These are phyloP conservation scores for Bruguiera hainesii DNA, from an alignment of 441 rosid species.

Conservation along the genomic window DNA sequence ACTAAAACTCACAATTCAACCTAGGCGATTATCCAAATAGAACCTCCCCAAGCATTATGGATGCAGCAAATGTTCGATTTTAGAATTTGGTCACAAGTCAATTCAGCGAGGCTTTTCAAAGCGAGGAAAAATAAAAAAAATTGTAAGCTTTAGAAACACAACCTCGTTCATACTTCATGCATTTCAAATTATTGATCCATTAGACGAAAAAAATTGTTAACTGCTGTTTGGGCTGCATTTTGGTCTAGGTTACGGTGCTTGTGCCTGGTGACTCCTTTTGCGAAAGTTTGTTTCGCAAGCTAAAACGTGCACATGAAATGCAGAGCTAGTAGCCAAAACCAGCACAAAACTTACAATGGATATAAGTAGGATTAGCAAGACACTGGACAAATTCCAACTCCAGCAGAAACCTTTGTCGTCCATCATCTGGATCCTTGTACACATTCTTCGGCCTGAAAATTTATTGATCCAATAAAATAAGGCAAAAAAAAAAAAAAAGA, in stretches of 20 bases:
- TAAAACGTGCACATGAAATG: background rate
- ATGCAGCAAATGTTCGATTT: too few relatives aligned
- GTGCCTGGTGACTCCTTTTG: too few relatives aligned
- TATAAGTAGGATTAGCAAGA: slow-evolving; percentile 96
- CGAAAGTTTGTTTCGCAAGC: background rate
- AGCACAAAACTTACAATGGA: slow-evolving; percentile 58
- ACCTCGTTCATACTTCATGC: background rate
- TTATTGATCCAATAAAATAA: background rate
- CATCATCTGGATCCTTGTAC: slow-evolving; percentile 90
- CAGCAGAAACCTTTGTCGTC: slow-evolving; percentile 79
- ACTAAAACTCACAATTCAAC: too few relatives aligned
- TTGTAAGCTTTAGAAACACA: background rate
- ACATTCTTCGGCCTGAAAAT: slow-evolving; percentile 56
- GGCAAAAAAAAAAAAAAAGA: background rate
- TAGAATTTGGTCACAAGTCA: background rate
- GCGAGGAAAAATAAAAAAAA: background rate
- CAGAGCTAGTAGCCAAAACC: background rate
- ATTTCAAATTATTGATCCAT: background rate
- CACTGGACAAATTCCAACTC: slow-evolving; percentile 95
- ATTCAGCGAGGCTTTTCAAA: background rate
- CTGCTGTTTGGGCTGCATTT: background rate
- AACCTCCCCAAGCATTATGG: too few relatives aligned
- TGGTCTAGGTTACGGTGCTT: too few relatives aligned
- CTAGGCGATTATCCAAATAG: too few relatives aligned
- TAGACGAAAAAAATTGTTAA: background rate